Evolutionary conservation across 495 filamentous ascomycete genomes (phyloP).

Genomic region (Aspergillus steynii): DNA sequence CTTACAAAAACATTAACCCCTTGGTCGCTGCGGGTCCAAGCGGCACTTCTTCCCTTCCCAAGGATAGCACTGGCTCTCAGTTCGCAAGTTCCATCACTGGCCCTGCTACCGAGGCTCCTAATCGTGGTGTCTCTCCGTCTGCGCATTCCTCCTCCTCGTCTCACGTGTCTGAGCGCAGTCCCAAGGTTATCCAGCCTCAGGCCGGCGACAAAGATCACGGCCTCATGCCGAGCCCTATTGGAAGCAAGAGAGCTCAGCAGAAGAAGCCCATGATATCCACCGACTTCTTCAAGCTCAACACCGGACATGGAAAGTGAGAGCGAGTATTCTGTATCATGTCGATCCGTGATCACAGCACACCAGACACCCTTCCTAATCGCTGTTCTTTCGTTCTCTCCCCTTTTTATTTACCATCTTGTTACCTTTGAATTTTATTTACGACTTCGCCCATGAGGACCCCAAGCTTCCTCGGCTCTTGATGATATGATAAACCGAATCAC

Average conservation of each 20-base stretch:
- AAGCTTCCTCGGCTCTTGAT: slow-evolving; percentile 2
- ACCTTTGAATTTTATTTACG: slow-evolving; percentile 4
- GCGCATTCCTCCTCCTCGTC: slow-evolving; percentile 12
- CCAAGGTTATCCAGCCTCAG: slow-evolving; percentile 11
- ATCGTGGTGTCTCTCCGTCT: slow-evolving; percentile 24
- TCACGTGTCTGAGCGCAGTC: slow-evolving; percentile 19
- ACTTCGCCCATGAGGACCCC: neutral
- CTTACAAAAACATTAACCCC: slow-evolving; percentile 11
- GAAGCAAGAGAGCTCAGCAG: slow-evolving; percentile 13
- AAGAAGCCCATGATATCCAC: slow-evolving; percentile 20
- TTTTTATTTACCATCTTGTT: neutral
- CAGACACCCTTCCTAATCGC: neutral
- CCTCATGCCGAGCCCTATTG: slow-evolving; percentile 15
- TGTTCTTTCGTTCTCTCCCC: neutral
- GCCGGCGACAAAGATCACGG: slow-evolving; percentile 14
- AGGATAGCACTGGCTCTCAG: slow-evolving; percentile 14
- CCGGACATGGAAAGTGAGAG: slow-evolving; percentile 6
- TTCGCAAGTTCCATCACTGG: slow-evolving; percentile 18
- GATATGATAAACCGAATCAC: slow-evolving; percentile 11
- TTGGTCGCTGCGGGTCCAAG: slow-evolving; percentile 14
- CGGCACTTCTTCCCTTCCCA: slow-evolving; percentile 14
- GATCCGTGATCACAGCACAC: neutral
- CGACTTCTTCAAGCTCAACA: slow-evolving; percentile 17
- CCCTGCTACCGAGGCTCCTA: slow-evolving; percentile 17
- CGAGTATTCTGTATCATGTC: neutral